These are phyloP conservation scores for Condylostoma magnum DNA, from an alignment of 169 alveolate species.

Conservation along the genomic window DNA sequence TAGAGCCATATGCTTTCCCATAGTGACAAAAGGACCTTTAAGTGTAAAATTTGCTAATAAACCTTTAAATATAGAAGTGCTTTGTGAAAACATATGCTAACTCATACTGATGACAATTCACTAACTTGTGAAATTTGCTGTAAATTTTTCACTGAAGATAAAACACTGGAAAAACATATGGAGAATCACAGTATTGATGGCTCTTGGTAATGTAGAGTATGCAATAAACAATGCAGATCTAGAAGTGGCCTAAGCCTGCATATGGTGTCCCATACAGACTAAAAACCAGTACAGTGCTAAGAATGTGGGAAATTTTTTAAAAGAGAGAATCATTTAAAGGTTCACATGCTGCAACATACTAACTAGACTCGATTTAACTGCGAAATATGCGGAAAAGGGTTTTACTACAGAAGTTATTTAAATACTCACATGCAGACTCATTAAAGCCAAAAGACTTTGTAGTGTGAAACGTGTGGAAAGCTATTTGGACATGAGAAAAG, in stretches of 20 bases:
- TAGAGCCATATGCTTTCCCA: too few relatives aligned
- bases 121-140: slow-evolving; percentile 49
- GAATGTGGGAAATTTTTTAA: slow-evolving; percentile 78
- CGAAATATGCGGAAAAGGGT: too few relatives aligned
- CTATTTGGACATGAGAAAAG: too few relatives aligned
- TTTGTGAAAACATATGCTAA: slow-evolving; percentile 75
- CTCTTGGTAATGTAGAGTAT: slow-evolving; percentile 77
- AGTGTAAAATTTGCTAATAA: slow-evolving; percentile 71
- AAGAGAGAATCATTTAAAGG: slow-evolving; percentile 72
- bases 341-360: too few relatives aligned
- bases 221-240: slow-evolving; percentile 73
- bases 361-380: too few relatives aligned
- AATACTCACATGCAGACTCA: too few relatives aligned
- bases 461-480: too few relatives aligned
- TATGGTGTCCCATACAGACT: slow-evolving; percentile 83
- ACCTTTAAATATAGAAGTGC: slow-evolving; percentile 71
- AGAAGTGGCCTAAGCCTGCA: slow-evolving; percentile 78
- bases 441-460: too few relatives aligned
- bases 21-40: slow-evolving; percentile 1
- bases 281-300: slow-evolving; percentile 76
- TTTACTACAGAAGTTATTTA: too few relatives aligned
- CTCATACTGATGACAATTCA: slow-evolving; percentile 88
- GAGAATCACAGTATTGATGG: slow-evolving; percentile 27
- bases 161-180: slow-evolving; percentile 2
- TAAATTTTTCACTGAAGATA: slow-evolving; percentile 6